Conservation (phyloP, 441 rosid species). For the Manihot esculenta region DNA sequence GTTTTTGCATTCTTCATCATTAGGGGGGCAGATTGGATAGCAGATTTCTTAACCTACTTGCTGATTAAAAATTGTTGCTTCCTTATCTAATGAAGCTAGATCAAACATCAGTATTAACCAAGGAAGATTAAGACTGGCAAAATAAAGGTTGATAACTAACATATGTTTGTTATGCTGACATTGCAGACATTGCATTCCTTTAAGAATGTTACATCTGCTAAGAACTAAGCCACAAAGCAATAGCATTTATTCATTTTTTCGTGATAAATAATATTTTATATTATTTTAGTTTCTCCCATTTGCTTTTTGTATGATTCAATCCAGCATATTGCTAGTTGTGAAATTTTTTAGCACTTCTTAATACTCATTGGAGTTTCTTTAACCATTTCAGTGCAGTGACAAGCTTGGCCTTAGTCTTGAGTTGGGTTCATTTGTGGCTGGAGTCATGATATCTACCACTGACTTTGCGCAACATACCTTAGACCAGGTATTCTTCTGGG, state of each 20-base stretch:
- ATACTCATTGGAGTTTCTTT: slow-evolving; percentile 29
- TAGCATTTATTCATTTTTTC: neutral
- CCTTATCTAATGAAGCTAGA: neutral
- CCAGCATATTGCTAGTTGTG: slow-evolving; percentile 10
- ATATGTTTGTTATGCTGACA: neutral
- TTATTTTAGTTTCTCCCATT: neutral
- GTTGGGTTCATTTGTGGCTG: slow-evolving; percentile 96
- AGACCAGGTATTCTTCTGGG: slow-evolving; percentile 70
- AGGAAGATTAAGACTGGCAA: neutral
- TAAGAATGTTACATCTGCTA: neutral
- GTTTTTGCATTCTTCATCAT: neutral
- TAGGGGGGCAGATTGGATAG: neutral
- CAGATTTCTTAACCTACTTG: neutral
- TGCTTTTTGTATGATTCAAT: slow-evolving; percentile 1
- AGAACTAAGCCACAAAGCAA: neutral
- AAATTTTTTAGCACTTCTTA: too few relatives aligned
- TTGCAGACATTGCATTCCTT: slow-evolving; percentile 1
- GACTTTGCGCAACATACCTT: slow-evolving; percentile 93
- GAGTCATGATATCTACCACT: slow-evolving; percentile 96
- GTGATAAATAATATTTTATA: neutral
- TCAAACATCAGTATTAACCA: neutral
- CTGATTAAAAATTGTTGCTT: neutral
- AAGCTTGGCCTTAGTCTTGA: slow-evolving; percentile 98
- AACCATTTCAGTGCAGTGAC: slow-evolving; percentile 92
- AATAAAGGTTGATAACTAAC: neutral